A percentile compares a stretch with the other conserved stretches of the same genome.
Conservation (phyloP, 169 alveolate species). For the Amoebophrya sp. region DNA sequence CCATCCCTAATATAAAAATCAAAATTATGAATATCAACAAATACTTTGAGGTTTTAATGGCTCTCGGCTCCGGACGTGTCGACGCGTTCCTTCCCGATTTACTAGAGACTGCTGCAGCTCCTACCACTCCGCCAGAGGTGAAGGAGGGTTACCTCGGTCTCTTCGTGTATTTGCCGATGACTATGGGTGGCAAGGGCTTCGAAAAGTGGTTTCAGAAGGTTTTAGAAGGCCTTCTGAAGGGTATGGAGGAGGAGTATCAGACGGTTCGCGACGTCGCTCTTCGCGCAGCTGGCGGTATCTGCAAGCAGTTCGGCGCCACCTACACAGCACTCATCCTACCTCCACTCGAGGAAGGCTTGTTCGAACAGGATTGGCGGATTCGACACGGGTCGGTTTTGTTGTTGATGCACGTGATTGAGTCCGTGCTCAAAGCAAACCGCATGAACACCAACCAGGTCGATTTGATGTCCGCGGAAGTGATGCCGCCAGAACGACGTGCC, state of each 20-base stretch:
- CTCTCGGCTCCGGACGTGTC: slow-evolving; percentile 36
- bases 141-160: slow-evolving; percentile 63
- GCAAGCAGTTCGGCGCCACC: slow-evolving; percentile 57
- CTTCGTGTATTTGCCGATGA: slow-evolving; percentile 57
- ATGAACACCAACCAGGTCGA: slow-evolving; percentile 51
- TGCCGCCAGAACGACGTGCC: slow-evolving; percentile 57
- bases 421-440: slow-evolving; percentile 50
- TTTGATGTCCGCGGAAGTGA: slow-evolving; percentile 48
- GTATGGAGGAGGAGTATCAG: slow-evolving; percentile 54
- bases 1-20: too few species aligned
- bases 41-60: too few species aligned
- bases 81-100: slow-evolving; percentile 38
- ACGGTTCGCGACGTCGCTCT: slow-evolving; percentile 59
- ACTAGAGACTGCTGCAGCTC: slow-evolving; percentile 30
- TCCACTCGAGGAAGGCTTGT: slow-evolving; percentile 58
- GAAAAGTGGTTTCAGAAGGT: slow-evolving; percentile 53
- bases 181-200: slow-evolving; percentile 44
- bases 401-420: slow-evolving; percentile 57
- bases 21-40: too few species aligned
- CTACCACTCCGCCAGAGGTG: slow-evolving; percentile 30
- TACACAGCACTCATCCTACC: slow-evolving; percentile 59
- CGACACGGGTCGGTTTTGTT: slow-evolving; percentile 56
- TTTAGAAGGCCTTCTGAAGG: slow-evolving; percentile 50
- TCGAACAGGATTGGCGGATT: slow-evolving; percentile 53
- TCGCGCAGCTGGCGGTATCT: slow-evolving; percentile 54